A percentile compares a stretch with the other conserved stretches of the same genome.
Evolutionary conservation across 345 rosid genomes (phyloP).

Genomic region (Boechera divaricarpa): DNA sequence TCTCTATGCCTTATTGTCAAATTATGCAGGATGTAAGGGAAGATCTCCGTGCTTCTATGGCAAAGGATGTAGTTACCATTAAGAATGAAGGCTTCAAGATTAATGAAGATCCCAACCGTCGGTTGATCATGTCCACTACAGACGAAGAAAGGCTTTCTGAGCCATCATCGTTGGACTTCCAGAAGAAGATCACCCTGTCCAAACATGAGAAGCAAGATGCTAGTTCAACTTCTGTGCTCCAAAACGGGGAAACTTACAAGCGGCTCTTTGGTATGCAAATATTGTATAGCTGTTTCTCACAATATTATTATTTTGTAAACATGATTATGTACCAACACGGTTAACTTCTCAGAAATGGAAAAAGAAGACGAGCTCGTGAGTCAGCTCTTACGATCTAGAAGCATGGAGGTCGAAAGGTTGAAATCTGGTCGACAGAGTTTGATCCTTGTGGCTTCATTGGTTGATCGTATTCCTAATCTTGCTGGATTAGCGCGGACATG

Average conservation of each 20-base stretch:
- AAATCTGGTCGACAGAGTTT: conserved; percentile 74
- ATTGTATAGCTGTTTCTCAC: conserved; percentile 10
- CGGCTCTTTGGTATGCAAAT: conserved; percentile 63
- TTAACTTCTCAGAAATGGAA: conserved; percentile 72
- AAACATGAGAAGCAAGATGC: conserved; percentile 70
- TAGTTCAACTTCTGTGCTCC: conserved; percentile 51
- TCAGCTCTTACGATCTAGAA: conserved; percentile 73
- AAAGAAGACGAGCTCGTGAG: conserved; percentile 81
- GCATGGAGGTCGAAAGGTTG: conserved; percentile 60
- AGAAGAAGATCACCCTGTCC: conserved; percentile 72
- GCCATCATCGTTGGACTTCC: conserved; percentile 64
- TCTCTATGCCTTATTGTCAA: conserved; percentile 45
- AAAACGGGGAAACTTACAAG: conserved; percentile 55
- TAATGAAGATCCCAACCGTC: conserved; percentile 48
- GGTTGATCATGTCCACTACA: conserved; percentile 34
- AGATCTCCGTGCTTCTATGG: conserved; percentile 93
- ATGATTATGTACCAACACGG: not conserved
- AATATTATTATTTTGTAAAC: not conserved
- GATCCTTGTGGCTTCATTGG: conserved; percentile 86
- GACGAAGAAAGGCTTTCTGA: conserved; percentile 44
- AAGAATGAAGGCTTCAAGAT: conserved; percentile 78
- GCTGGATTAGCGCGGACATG: conserved; percentile 97
- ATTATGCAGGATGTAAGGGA: conserved; percentile 82
- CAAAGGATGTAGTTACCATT: conserved; percentile 74
- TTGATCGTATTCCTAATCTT: conserved; percentile 95